phyloP scores from a whole-genome alignment of 140 eudicot species.

The Stevia rebaudiana region DNA sequence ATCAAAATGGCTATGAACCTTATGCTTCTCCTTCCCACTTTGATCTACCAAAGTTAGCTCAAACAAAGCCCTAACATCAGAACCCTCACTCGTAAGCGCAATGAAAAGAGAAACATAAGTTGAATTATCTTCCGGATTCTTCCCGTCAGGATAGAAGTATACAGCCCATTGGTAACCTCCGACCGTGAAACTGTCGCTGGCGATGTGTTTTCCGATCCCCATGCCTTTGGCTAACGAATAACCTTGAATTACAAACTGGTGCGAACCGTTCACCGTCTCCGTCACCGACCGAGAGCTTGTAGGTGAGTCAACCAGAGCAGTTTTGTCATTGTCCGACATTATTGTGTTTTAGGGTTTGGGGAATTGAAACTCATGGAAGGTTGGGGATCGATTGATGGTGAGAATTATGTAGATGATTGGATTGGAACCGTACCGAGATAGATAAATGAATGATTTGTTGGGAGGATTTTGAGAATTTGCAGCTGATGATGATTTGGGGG shows the following conservation, averaged over 20 bases:
- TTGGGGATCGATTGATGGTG: neutral
- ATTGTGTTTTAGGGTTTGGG: neutral
- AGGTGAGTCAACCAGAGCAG: slow-evolving; percentile 7
- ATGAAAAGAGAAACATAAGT: slow-evolving; percentile 24
- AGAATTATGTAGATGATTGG: neutral
- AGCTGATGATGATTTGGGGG: slow-evolving; percentile 12
- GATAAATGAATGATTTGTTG: neutral
- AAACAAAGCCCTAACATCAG: slow-evolving; percentile 28
- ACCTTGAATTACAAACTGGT: slow-evolving; percentile 20
- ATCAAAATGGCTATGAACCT: slow-evolving; percentile 26
- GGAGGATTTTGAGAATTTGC: neutral
- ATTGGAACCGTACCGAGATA: neutral
- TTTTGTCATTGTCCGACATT: slow-evolving; percentile 25
- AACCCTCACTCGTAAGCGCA: slow-evolving; percentile 25
- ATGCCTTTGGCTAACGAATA: slow-evolving; percentile 27
- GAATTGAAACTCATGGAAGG: neutral
- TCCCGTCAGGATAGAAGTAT: slow-evolving; percentile 25
- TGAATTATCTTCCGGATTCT: slow-evolving; percentile 23
- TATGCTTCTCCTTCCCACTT: slow-evolving; percentile 27
- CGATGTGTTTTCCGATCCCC: slow-evolving; percentile 30
- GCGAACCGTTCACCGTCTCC: slow-evolving; percentile 22
- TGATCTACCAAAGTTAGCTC: slow-evolving; percentile 26
- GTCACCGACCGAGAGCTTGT: slow-evolving; percentile 18
- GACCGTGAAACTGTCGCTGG: slow-evolving; percentile 26
- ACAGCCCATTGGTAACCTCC: slow-evolving; percentile 31